Percentiles rank a stretch among this genome's conserved stretches.
These are phyloP conservation scores for Diaporthe destruens DNA, from an alignment of 2,329 filamentous ascomycete species.

Conservation along the genomic window DNA sequence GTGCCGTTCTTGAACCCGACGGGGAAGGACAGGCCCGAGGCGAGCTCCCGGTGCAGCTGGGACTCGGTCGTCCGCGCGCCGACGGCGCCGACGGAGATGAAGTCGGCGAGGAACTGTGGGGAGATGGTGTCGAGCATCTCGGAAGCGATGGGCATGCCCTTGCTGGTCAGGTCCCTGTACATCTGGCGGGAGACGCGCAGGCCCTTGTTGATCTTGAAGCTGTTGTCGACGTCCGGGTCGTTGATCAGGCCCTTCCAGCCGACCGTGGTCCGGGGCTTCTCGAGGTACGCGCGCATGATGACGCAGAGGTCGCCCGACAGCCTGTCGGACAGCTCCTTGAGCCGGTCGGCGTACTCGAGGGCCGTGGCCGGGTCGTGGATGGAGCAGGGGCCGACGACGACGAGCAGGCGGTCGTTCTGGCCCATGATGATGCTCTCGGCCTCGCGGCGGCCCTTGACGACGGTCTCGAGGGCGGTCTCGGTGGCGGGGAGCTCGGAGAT, in stretches of 20 bases:
- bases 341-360: constrained; percentile 85
- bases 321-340: constrained; percentile 83
- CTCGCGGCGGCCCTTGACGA: constrained; percentile 77
- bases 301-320: constrained; percentile 87
- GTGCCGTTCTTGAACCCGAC: constrained; percentile 99
- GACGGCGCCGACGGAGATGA: constrained; percentile 95
- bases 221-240: constrained; percentile 97
- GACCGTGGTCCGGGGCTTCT: constrained; percentile 98
- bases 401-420: constrained; percentile 87
- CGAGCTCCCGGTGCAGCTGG: constrained; percentile 95
- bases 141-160: constrained; percentile 93
- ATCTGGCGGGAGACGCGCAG: constrained; percentile 91
- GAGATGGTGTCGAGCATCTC: constrained; percentile 99
- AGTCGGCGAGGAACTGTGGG: constrained; percentile 95
- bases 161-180: constrained; percentile 88
- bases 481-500: constrained; percentile 85
- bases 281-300: constrained; percentile 98
- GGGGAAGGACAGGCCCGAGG: constrained; percentile 94
- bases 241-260: constrained; percentile 99
- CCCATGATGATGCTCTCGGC: constrained; percentile 82
- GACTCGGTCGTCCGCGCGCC: constrained; percentile 96
- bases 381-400: constrained; percentile 95
- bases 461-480: constrained; percentile 72
- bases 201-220: constrained; percentile 99
- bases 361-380: constrained; percentile 94